These are phyloP conservation scores for Syncephalastrum contaminatum DNA, from an alignment of 371 early-diverging fungal species.

Conservation along the genomic window DNA sequence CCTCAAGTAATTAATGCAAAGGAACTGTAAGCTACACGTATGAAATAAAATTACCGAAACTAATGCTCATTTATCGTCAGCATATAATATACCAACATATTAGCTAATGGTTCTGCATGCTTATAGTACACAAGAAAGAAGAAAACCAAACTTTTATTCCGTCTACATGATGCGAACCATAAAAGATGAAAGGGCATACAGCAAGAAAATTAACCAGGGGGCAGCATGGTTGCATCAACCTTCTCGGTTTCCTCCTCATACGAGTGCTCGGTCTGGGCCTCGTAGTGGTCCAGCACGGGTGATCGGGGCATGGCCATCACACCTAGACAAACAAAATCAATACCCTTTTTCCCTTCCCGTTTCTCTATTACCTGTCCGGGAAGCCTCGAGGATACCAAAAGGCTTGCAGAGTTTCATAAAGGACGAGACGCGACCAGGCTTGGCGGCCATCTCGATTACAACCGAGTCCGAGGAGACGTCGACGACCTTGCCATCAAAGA, in stretches of 20 bases:
- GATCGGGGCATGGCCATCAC: constrained; percentile 93
- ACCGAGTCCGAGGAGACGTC: constrained; percentile 83
- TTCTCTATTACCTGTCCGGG: constrained; percentile 69
- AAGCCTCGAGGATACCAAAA: constrained; percentile 90
- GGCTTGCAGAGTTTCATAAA: constrained; percentile 90
- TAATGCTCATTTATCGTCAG: no score
- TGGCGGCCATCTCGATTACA: constrained; percentile 87
- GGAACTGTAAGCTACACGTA: no score
- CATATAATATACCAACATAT: no score
- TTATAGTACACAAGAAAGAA: no score
- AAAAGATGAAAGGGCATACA: no score
- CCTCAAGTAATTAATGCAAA: no score
- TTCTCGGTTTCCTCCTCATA: constrained; percentile 45
- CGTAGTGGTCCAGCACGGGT: constrained; percentile 70
- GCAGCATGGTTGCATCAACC: constrained; percentile 88
- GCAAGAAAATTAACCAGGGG: constrained; percentile 73
- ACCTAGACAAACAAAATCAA: constrained; percentile 33
- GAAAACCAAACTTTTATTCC: no score
- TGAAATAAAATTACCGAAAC: no score
- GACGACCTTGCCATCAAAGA: constrained; percentile 85
- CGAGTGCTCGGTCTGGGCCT: constrained; percentile 50
- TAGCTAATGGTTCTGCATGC: no score
- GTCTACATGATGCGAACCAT: no score
- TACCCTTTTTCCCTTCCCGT: no score
- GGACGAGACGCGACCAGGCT: constrained; percentile 81